Conservation (phyloP, 192 early-diverging fungal genomes). For the Paraglomus occultum region DNA sequence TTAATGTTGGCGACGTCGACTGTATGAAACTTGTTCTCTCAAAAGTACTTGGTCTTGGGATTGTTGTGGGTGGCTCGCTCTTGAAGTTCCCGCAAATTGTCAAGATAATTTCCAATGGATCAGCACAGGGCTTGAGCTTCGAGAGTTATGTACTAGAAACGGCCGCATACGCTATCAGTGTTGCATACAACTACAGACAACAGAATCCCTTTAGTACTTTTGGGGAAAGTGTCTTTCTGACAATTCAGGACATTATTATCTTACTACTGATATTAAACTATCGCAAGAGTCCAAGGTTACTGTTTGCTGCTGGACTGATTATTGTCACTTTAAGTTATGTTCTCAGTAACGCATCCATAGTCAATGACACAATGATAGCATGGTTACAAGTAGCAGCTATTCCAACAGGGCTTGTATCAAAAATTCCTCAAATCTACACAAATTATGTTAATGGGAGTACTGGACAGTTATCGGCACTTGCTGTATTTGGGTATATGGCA, state of each 20-base stretch:
- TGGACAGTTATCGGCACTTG: conserved; percentile 89
- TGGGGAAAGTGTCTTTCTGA: conserved; percentile 83
- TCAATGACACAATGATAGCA: conserved; percentile 51
- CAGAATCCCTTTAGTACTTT: conserved; percentile 87
- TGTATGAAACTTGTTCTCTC: conserved; percentile 85
- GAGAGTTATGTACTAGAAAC: conserved; percentile 82
- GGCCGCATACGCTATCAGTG: conserved; percentile 66
- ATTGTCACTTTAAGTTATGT: conserved; percentile 50
- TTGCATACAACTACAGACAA: conserved; percentile 85
- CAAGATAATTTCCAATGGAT: conserved; percentile 74
- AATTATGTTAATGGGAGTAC: conserved; percentile 84
- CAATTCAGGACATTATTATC: conserved; percentile 81
- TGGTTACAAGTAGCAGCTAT: conserved; percentile 75
- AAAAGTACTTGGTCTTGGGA: conserved; percentile 91
- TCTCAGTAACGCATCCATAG: conserved; percentile 49
- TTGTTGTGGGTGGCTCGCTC: conserved; percentile 89
- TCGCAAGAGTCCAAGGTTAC: conserved; percentile 39
- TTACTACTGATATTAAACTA: conserved; percentile 64
- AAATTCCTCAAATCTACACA: conserved; percentile 86
- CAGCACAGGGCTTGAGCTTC: conserved; percentile 80
- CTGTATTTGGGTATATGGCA: conserved; percentile 84
- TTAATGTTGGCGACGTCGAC: conserved; percentile 61
- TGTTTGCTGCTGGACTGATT: conserved; percentile 37
- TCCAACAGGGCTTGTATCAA: conserved; percentile 73
- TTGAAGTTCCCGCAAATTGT: conserved; percentile 96